Base-by-base conservation (phyloP, 495 filamentous ascomycete species). In the Xylaria sp. region DNA sequence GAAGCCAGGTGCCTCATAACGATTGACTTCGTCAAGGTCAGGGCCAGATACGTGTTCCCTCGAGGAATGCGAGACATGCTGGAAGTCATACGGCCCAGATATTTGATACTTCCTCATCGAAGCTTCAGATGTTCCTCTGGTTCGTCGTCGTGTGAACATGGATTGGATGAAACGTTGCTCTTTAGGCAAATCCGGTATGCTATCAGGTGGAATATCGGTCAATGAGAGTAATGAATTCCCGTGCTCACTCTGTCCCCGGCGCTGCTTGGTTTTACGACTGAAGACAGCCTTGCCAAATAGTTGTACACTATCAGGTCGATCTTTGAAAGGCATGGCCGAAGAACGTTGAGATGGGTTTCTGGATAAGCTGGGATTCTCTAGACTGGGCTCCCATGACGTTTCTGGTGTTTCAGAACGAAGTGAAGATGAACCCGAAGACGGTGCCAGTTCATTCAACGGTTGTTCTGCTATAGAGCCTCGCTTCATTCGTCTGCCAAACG, bases 21-120 rank as follows among this genome's bases (percentile, higher is more conserved):
- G 85, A 46, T 86, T 87, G 14, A 86, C 77, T 40, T 82, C 84
- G 48, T 89, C 85, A 40, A 93, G 73, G 15, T 84, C 82, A 12
- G 89, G 83, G 15, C 83, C 83, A 17, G 89, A 84, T 58, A 93
- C 85, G 67, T 92, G 88, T 17, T 90, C 82, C 29, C 87, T 89
- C 46, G 87, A 87, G 19, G 91, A 93, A 77, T 97, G 93, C 31
- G 91, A 92, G 57, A 97, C 80, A 79, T 97, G 94, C 73, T 95
- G 93, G 75, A 97, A 97, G 79, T 95, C 92, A 80, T 92, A 97
- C 6, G 94, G 94, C 29, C 88, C 89, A 0, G 94, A 97, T 62
- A 97, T 97, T 57, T 84, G 74, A 69, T 82, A 64, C 74, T 79
- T 83, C 76, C 74, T 82, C 53, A 74, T 75, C 33, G 77, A 59